These are phyloP conservation scores for Echeveria elegans DNA, from an alignment of 164 flowering plant species.

Conservation along the genomic window DNA sequence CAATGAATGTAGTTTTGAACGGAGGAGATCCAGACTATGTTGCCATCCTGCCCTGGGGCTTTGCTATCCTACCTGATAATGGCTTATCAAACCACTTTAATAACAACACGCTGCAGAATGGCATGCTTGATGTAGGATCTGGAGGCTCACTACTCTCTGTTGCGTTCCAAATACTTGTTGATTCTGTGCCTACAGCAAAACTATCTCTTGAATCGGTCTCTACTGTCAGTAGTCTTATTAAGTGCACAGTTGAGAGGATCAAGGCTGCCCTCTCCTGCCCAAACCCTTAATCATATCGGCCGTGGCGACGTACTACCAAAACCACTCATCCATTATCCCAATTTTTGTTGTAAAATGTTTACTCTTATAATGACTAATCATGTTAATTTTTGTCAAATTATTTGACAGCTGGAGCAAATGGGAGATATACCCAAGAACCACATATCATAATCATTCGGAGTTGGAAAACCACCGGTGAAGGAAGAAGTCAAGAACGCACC, in stretches of 20 bases:
- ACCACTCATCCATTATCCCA: too few species aligned
- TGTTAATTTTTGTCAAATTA: too few species aligned
- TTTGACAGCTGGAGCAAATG: background rate
- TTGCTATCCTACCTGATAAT: constrained; percentile 26
- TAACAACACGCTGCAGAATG: background rate
- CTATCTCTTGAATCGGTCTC: constrained; percentile 14
- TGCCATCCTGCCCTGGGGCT: constrained; percentile 29
- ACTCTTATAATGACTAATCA: too few species aligned
- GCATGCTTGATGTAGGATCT: background rate
- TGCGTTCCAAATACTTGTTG: constrained; percentile 16
- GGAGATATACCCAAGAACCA: too few species aligned
- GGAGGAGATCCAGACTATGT: constrained; percentile 25
- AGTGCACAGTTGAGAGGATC: constrained; percentile 12
- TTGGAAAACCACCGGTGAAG: too few species aligned
- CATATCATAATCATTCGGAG: too few species aligned
- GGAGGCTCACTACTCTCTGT: constrained; percentile 14
- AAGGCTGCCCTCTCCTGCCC: constrained; percentile 7
- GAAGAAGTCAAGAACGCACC: constrained; percentile 12
- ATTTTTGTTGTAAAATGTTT: too few species aligned
- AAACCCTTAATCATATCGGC: background rate
- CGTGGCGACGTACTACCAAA: too few species aligned
- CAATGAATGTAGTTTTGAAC: constrained; percentile 16
- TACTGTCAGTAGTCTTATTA: constrained; percentile 11
- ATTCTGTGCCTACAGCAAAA: constrained; percentile 6
- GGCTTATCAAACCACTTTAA: background rate